Evolutionary conservation across 1,284 basidiomycete genomes (phyloP), one percentile per base, ranked within the genome.

Genomic region (Earliella scabrosa): DNA sequence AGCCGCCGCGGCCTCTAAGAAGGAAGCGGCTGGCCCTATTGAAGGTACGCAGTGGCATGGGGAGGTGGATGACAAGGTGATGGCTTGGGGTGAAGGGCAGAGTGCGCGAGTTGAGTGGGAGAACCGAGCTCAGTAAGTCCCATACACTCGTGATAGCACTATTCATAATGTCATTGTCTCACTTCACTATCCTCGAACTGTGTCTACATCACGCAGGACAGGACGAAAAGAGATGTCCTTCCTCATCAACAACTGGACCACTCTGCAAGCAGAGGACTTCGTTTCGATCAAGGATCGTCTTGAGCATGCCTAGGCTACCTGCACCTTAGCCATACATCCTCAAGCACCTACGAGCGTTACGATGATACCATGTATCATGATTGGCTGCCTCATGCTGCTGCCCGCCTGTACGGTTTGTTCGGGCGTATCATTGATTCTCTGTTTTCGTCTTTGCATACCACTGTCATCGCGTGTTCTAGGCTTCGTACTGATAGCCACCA

Each of bases 71-170:
- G 55, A 58, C 23, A 52, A 35, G 36, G 43, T 61, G 18, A 18
- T 43, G 6, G 54, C 36, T 9, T 67, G 66, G 66, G 35, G 50
- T 2, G 49, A 58, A 26, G 50, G 52, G 11, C 60, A 63, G 13
- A 46, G 38, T 38, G 32, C 53, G 14, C 47, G 52, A 21, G n/a
- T n/a, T 6, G 65, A 67, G 18, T 67, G 65, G 65, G 41, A 55
- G 21, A 31, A 27, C 1, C 61, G 65, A 6, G 58, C 64, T 6
- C 55, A 50, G 65, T 61, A 14, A 52, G 62, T 56, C 4, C 31
- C 8, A 14, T 41, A 4, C 21, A n/a, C 13, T 31, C n/a, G n/a
- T 31, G 7, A 13, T 31, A 31, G 6, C 13, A 6, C 29, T 13
- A 6, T 6, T 31, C 29, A 31, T 31, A 31, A 13, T 31, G 29